These are phyloP conservation scores for Hypomyces rosellus DNA, from an alignment of 2,329 filamentous ascomycete species.

Conservation along the genomic window DNA sequence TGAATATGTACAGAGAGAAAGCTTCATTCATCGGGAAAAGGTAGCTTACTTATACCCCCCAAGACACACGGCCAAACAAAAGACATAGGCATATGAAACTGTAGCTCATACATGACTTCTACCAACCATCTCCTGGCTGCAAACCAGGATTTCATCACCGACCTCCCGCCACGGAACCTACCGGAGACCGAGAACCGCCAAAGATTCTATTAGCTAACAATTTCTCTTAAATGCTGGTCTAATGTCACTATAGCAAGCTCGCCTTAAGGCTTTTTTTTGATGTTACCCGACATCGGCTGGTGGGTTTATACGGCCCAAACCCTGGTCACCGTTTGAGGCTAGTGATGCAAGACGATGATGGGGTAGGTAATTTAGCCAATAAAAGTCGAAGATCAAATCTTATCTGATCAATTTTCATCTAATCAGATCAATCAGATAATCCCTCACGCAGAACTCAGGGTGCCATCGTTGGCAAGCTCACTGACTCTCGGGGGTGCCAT, in stretches of 20 bases:
- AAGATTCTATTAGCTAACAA: not conserved
- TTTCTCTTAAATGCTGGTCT: not conserved
- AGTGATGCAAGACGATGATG: not conserved
- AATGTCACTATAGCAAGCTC: not conserved
- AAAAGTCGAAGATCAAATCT: slow-evolving; percentile 4
- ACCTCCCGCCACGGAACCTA: not conserved
- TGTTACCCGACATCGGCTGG: not conserved
- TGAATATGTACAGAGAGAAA: not conserved
- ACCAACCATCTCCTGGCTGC: not conserved
- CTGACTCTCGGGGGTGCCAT: no score
- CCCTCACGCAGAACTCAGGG: not conserved
- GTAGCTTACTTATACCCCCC: not conserved
- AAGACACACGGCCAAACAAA: not conserved
- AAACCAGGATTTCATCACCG: no score
- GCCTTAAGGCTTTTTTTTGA: not conserved
- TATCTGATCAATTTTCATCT: slow-evolving; percentile 15
- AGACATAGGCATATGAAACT: not conserved
- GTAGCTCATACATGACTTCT: not conserved
- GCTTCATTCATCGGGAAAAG: not conserved
- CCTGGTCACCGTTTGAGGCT: not conserved
- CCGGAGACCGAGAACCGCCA: not conserved
- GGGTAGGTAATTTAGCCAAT: slow-evolving; percentile 5
- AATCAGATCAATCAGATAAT: slow-evolving; percentile 22
- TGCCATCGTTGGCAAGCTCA: not conserved
- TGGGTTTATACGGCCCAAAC: not conserved